A percentile compares a stretch with the other conserved stretches of the same genome.
These are phyloP conservation scores for Ascoidea asiatica DNA, from an alignment of 805 yeast species.

Conservation along the genomic window DNA sequence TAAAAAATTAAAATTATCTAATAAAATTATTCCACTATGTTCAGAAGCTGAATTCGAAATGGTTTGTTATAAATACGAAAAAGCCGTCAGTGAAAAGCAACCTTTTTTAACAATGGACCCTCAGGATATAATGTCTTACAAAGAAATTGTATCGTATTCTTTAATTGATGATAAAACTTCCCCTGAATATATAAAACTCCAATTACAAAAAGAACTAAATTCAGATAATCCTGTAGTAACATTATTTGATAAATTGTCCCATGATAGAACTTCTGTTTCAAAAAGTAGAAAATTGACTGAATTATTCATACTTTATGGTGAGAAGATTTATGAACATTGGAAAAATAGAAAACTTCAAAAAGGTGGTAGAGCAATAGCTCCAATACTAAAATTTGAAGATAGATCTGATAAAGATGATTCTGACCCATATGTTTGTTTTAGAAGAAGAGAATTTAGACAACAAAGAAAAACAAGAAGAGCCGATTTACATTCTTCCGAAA, in stretches of 20 bases:
- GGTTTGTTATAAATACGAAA: conserved; percentile 61
- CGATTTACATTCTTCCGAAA: conserved; percentile 80
- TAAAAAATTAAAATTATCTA: conserved; percentile 21
- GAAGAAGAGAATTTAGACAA: conserved; percentile 86
- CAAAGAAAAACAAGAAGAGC: conserved; percentile 94
- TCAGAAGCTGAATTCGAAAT: conserved; percentile 81
- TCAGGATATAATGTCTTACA: conserved; percentile 50
- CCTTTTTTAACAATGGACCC: conserved; percentile 87
- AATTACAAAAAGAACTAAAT: conserved; percentile 41
- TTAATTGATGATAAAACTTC: conserved; percentile 30
- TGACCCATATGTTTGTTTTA: conserved; percentile 91
- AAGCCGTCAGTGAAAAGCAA: conserved; percentile 63
- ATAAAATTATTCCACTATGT: conserved; percentile 23
- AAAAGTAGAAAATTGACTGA: conserved; percentile 30
- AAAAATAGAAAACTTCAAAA: conserved; percentile 55
- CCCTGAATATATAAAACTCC: conserved; percentile 42
- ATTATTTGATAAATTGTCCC: conserved; percentile 29
- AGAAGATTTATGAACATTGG: conserved; percentile 70
- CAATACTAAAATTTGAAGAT: conserved; percentile 73
- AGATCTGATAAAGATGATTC: conserved; percentile 80
- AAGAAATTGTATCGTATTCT: conserved; percentile 49
- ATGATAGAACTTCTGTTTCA: conserved; percentile 31
- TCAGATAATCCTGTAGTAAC: conserved; percentile 47
- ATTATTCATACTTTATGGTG: conserved; percentile 49
- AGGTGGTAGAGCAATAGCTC: conserved; percentile 58